These are phyloP conservation scores for Zychaea mexicana DNA, from an alignment of 371 early-diverging fungal species.

Conservation along the genomic window DNA sequence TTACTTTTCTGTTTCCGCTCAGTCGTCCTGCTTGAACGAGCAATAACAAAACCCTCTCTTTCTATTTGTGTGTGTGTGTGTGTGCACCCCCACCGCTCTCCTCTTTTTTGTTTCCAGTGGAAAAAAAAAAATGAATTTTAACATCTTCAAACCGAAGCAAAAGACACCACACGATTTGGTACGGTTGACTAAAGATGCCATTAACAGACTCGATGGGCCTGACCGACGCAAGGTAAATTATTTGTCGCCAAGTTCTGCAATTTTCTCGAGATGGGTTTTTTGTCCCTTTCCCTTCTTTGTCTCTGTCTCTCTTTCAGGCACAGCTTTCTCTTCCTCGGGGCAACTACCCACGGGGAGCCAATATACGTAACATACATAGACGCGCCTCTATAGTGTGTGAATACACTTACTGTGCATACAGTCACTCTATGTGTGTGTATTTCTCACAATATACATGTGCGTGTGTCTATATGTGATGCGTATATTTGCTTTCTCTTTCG, in stretches of 20 bases:
- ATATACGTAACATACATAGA: not conserved
- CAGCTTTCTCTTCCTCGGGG: not conserved
- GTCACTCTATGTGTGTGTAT: too few species aligned
- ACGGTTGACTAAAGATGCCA: slow-evolving; percentile 80
- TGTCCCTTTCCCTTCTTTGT: not conserved
- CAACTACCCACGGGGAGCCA: not conserved
- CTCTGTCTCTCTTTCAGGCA: not conserved
- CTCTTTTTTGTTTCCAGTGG: not conserved
- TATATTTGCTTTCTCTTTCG: too few species aligned
- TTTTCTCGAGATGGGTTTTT: not conserved
- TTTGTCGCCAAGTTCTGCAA: too few species aligned
- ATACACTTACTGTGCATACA: too few species aligned
- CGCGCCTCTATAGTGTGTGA: not conserved
- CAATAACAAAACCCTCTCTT: not conserved
- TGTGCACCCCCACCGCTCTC: not conserved
- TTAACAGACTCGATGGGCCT: slow-evolving; percentile 67
- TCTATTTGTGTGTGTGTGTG: not conserved
- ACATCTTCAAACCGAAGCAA: slow-evolving; percentile 84
- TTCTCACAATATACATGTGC: too few species aligned
- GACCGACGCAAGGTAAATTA: slow-evolving; percentile 63
- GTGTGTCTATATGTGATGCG: too few species aligned
- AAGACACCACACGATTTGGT: slow-evolving; percentile 92
- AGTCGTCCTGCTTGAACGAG: too few species aligned
- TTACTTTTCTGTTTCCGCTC: too few species aligned
- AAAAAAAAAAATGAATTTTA: slow-evolving; percentile 69